A percentile compares a stretch with the other conserved stretches of the same genome.
phyloP scores from a whole-genome alignment of 1,139 yeast species.

The Kluyveromyces sp. region DNA sequence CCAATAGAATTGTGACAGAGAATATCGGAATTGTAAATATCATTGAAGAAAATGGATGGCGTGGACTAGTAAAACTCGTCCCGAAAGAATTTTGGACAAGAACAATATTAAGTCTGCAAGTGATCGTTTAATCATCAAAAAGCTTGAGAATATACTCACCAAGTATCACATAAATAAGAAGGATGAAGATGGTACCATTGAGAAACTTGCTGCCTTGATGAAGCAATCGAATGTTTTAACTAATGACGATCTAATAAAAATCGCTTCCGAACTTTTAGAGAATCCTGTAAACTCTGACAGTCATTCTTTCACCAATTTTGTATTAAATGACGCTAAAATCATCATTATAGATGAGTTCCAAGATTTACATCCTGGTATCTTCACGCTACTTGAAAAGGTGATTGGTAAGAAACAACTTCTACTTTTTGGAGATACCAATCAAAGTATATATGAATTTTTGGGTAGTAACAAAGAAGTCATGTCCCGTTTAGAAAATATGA shows the following conservation, averaged over 20 bases:
- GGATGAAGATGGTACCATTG: slow-evolving; percentile 10
- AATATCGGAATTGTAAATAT: slow-evolving; percentile 33
- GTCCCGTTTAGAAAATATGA: slow-evolving; percentile 23
- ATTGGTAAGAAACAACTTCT: slow-evolving; percentile 43
- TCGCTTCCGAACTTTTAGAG: slow-evolving; percentile 19
- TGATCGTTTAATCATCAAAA: slow-evolving; percentile 9
- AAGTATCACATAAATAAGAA: slow-evolving; percentile 25
- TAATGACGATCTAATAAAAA: slow-evolving; percentile 35
- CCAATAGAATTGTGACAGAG: slow-evolving; percentile 42
- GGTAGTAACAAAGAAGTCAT: slow-evolving; percentile 40
- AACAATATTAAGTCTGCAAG: slow-evolving; percentile 3
- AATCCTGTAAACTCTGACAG: slow-evolving; percentile 4
- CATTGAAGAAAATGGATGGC: slow-evolving; percentile 48
- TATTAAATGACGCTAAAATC: slow-evolving; percentile 27
- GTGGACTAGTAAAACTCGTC: slow-evolving; percentile 31
- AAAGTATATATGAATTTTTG: slow-evolving; percentile 59
- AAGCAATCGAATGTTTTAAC: slow-evolving; percentile 33
- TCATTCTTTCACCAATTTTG: slow-evolving; percentile 10
- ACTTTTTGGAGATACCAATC: slow-evolving; percentile 68
- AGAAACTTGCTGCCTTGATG: slow-evolving; percentile 27
- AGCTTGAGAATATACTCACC: slow-evolving; percentile 32
- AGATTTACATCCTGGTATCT: slow-evolving; percentile 52
- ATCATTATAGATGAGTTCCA: slow-evolving; percentile 71
- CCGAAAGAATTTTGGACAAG: slow-evolving; percentile 17
- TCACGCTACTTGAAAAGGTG: slow-evolving; percentile 39